phyloP scores from a whole-genome alignment of 106 monocot species.

The Triglochin maritima region DNA sequence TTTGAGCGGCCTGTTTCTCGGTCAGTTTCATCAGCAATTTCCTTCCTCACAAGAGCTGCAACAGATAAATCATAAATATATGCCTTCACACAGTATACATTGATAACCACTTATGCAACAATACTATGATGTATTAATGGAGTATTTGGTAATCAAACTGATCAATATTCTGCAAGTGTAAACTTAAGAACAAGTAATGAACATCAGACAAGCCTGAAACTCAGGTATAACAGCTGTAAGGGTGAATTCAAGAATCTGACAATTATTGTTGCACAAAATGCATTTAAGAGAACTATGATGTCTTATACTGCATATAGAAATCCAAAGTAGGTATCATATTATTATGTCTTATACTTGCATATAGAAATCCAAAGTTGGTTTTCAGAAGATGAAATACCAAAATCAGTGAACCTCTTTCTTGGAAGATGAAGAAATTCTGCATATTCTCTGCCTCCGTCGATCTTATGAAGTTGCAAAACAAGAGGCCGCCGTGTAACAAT shows the following conservation, averaged over 20 bases:
- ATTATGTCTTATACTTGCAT: no score
- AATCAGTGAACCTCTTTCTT: constrained; percentile 78
- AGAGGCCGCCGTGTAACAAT: constrained; percentile 90
- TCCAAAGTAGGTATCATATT: no score
- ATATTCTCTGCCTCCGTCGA: constrained; percentile 69
- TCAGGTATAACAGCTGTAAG: no score
- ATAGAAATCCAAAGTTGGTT: no score
- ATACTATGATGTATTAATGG: not conserved
- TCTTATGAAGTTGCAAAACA: constrained; percentile 85
- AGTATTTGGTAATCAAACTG: no score
- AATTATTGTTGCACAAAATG: no score
- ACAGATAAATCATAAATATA: not conserved
- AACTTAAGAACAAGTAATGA: no score
- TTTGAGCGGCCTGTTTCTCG: constrained; percentile 65
- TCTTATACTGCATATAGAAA: no score
- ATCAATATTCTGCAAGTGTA: no score
- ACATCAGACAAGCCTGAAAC: no score
- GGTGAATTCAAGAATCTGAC: no score
- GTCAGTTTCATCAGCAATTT: constrained; percentile 92
- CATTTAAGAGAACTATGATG: no score
- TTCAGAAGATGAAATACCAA: constrained; percentile 28
- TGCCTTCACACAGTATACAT: not conserved
- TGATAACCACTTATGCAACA: not conserved
- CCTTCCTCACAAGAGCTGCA: constrained; percentile 77
- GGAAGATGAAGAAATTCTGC: constrained; percentile 83